These are phyloP conservation scores for Phoma sp. DNA, from an alignment of 2,329 filamentous ascomycete species.

Conservation along the genomic window DNA sequence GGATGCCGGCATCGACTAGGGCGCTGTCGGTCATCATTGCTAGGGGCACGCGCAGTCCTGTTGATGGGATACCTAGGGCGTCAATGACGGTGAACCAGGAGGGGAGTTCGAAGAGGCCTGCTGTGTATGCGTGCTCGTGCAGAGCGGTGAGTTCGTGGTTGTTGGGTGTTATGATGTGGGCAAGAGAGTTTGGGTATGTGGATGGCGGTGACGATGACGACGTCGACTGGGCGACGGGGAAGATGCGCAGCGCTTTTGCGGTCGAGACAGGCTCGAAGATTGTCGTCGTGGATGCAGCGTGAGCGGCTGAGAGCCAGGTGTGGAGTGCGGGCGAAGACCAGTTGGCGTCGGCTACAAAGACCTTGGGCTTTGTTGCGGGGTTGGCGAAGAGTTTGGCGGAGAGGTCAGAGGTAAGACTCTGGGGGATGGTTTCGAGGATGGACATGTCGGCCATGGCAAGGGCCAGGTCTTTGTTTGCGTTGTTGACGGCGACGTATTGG, in stretches of 20 bases:
- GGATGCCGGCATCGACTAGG: conserved; percentile 80
- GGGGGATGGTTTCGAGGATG: conserved; percentile 66
- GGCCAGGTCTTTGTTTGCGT: conserved; percentile 80
- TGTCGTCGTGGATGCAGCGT: conserved; percentile 52
- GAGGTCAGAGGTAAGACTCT: conserved; percentile 21
- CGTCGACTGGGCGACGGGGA: conserved; percentile 66
- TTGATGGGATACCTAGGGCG: conserved; percentile 74
- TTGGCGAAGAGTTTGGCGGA: conserved; percentile 22
- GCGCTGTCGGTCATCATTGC: conserved; percentile 68
- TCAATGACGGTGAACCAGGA: conserved; percentile 85
- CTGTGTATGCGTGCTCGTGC: conserved; percentile 71
- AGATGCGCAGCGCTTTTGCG: conserved; percentile 76
- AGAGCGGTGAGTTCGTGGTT: conserved; percentile 80
- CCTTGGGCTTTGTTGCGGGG: conserved; percentile 60
- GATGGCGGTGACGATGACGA: conserved; percentile 61
- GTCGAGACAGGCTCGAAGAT: conserved; percentile 91
- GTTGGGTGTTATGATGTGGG: conserved; percentile 84
- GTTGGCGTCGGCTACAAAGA: conserved; percentile 87
- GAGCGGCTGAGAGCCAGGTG: conserved; percentile 70
- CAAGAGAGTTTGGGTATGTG: conserved; percentile 66
- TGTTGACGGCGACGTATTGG: conserved; percentile 91
- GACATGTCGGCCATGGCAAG: conserved; percentile 96
- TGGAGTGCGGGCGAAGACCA: conserved; percentile 73
- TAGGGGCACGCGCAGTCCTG: conserved; percentile 73
- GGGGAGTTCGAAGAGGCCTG: conserved; percentile 70